phyloP scores from a whole-genome alignment of 23 red algal genomes.

The Gracilaria vermiculophylla region DNA sequence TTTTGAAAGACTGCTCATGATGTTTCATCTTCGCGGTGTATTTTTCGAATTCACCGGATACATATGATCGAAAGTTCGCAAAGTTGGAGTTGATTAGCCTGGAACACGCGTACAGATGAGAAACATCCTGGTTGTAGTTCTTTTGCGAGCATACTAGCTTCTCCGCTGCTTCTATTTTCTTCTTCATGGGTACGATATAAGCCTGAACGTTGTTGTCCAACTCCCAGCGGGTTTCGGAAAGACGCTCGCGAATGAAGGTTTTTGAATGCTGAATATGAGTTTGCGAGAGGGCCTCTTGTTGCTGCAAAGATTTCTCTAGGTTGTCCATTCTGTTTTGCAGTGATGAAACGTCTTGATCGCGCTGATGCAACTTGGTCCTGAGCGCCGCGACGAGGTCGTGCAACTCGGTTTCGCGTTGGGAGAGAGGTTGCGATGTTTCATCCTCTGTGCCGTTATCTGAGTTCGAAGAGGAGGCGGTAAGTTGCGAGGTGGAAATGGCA shows the following conservation, averaged over 20 bases:
- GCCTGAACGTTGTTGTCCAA: background rate
- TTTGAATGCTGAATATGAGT: background rate
- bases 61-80: background rate
- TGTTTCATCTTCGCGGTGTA: background rate
- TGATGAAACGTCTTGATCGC: conserved; percentile 8
- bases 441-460: background rate
- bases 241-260: background rate
- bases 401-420: conserved; percentile 26
- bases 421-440: conserved; percentile 5
- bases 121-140: background rate
- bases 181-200: background rate
- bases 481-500: background rate
- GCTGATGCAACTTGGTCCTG: conserved; percentile 6
- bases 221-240: background rate
- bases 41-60: conserved; percentile 18
- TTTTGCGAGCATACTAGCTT: background rate
- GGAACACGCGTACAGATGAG: background rate
- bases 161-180: background rate
- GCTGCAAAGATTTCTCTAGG: background rate
- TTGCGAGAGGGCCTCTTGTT: background rate
- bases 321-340: conserved; percentile 5
- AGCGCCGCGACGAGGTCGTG: background rate
- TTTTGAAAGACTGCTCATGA: background rate
- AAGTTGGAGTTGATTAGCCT: background rate
- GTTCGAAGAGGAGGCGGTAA: background rate